A percentile compares a stretch with the other conserved stretches of the same genome.
Evolutionary conservation across 768 basidiomycete species (phyloP).

Genomic region (Suillus hirtellus): DNA sequence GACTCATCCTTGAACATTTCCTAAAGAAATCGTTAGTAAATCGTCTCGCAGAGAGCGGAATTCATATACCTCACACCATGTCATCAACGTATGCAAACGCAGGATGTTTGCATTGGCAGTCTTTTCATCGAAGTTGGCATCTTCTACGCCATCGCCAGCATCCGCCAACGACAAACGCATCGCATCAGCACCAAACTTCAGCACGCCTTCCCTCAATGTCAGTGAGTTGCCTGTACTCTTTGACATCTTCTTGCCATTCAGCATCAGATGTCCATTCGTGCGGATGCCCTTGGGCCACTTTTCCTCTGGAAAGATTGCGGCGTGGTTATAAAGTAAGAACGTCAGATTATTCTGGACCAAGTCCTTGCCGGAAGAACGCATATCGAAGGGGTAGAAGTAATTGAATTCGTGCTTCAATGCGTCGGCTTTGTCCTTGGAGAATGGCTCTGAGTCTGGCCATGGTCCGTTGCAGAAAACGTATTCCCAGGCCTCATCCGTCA

Average conservation of each 20-base stretch:
- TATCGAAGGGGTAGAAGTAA: conserved; percentile 98
- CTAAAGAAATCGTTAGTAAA: conserved; percentile 37
- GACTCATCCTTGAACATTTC: conserved; percentile 77
- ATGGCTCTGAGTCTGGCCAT: conserved; percentile 65
- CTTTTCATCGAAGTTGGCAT: conserved; percentile 99
- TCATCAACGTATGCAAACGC: conserved; percentile 84
- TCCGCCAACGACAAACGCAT: conserved; percentile 91
- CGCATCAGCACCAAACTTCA: conserved; percentile 97
- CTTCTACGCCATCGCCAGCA: conserved; percentile 95
- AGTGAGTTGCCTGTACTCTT: conserved; percentile 96
- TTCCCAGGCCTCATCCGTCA: conserved; percentile 99
- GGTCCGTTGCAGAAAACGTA: conserved; percentile 83
- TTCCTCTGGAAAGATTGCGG: conserved; percentile 85
- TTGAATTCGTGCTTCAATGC: conserved; percentile 86
- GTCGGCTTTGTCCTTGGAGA: conserved; percentile 78
- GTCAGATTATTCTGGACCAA: conserved; percentile 94
- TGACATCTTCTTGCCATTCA: conserved; percentile 99
- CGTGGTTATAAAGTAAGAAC: conserved; percentile 92
- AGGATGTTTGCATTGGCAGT: conserved; percentile 96
- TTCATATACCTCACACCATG: conserved; percentile 84
- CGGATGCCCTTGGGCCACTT: conserved; percentile 93
- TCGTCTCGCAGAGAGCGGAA: neutral
- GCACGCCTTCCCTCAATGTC: conserved; percentile 83
- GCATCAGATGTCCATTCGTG: conserved; percentile 92
- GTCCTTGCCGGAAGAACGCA: conserved; percentile 98